Evolutionary conservation across 108 stramenopile species (phyloP).

Genomic region (Pseudonitzschia delicatissima): DNA sequence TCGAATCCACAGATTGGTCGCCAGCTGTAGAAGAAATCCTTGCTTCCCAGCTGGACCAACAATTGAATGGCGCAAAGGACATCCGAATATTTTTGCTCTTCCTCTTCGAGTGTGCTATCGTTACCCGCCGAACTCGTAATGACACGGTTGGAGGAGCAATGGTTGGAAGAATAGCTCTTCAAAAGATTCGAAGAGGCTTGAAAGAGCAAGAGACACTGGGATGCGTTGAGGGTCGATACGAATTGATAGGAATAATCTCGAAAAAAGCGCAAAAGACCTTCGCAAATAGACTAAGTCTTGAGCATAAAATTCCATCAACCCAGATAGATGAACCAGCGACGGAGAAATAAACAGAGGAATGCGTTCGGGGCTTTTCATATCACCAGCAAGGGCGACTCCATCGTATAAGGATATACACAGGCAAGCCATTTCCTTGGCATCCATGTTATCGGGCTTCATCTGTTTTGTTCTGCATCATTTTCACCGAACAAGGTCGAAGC

Average conservation of each 20-base stretch:
- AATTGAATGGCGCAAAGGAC: constrained; percentile 81
- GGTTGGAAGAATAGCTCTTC: constrained; percentile 65
- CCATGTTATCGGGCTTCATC: constrained; percentile 42
- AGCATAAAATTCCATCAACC: constrained; percentile 71
- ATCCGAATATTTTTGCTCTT: constrained; percentile 85
- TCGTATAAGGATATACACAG: constrained; percentile 71
- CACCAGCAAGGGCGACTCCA: constrained; percentile 71
- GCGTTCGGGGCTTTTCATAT: constrained; percentile 70
- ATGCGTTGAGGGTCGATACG: constrained; percentile 61
- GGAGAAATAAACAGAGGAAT: constrained; percentile 78
- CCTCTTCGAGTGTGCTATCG: constrained; percentile 29
- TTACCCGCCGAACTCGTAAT: constrained; percentile 15
- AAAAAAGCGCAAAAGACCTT: constrained; percentile 64
- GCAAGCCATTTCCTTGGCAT: constrained; percentile 67
- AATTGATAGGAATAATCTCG: constrained; percentile 82
- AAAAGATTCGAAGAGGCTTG: constrained; percentile 63
- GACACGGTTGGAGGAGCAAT: constrained; percentile 50
- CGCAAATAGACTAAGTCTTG: constrained; percentile 77
- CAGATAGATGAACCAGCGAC: constrained; percentile 66
- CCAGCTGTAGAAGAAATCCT: constrained; percentile 76
- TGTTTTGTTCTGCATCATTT: constrained; percentile 43
- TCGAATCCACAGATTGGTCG: constrained; percentile 46
- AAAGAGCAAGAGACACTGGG: constrained; percentile 66
- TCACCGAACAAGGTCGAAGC: neutral
- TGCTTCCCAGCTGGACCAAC: constrained; percentile 80